These are phyloP conservation scores for Paracoccidioides brasiliensis DNA, from an alignment of 2,329 filamentous ascomycete genomes.

Conservation along the genomic window DNA sequence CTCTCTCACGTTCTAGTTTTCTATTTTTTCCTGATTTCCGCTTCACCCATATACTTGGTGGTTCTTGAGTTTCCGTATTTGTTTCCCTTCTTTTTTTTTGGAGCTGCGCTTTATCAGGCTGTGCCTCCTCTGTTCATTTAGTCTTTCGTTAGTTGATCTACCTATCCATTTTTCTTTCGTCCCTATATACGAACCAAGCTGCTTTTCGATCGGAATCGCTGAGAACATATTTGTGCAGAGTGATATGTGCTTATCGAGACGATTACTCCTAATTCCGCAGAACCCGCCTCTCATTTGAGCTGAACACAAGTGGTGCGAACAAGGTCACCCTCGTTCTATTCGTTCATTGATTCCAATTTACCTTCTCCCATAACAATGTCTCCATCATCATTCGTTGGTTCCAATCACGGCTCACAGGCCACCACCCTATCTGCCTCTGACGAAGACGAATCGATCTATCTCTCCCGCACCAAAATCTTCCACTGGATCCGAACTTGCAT, in stretches of 20 bases:
- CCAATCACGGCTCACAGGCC: slow-evolving; percentile 19
- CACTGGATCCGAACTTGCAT: slow-evolving; percentile 24
- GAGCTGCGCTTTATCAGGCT: neutral
- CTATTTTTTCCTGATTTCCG: neutral
- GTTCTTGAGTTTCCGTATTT: neutral
- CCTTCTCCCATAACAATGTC: slow-evolving; percentile 17
- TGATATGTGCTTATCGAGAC: neutral
- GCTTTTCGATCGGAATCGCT: neutral
- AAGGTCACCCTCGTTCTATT: slow-evolving; percentile 5
- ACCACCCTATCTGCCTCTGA: slow-evolving; percentile 23
- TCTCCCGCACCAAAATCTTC: slow-evolving; percentile 21
- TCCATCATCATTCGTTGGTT: slow-evolving; percentile 7
- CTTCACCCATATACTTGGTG: neutral
- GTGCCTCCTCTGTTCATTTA: neutral
- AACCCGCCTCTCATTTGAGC: neutral
- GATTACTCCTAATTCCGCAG: neutral
- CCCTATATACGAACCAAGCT: neutral
- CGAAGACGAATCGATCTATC: slow-evolving; percentile 25
- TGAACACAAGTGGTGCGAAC: neutral
- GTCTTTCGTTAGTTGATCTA: neutral
- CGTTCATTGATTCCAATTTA: slow-evolving; percentile 2
- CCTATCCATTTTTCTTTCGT: neutral
- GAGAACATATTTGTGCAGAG: neutral
- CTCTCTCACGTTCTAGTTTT: neutral
- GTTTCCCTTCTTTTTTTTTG: neutral